These are phyloP conservation scores for Backusella parvicylindrica DNA, from an alignment of 192 early-diverging fungal genomes.

Conservation along the genomic window DNA sequence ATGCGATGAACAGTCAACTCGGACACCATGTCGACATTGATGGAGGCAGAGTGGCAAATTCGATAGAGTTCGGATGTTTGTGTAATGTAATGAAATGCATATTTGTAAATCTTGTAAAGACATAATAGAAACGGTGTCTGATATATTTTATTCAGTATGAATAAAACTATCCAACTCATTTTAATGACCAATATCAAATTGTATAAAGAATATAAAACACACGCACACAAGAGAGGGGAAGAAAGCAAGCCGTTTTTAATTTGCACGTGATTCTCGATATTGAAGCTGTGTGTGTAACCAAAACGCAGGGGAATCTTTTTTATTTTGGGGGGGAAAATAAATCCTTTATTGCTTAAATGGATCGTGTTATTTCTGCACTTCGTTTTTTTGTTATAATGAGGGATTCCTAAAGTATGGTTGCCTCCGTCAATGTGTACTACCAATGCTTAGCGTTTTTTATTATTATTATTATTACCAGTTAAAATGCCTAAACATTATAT, in stretches of 20 bases:
- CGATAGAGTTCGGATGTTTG: constrained; percentile 61
- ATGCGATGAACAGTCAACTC: constrained; percentile 2
- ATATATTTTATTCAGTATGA: constrained; percentile 49
- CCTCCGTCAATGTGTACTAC: neutral
- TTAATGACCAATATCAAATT: neutral
- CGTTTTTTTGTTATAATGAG: neutral
- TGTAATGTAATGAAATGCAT: constrained; percentile 44
- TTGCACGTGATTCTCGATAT: neutral
- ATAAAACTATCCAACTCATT: constrained; percentile 42
- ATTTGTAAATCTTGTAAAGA: constrained; percentile 56
- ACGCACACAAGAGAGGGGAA: neutral
- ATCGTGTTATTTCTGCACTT: neutral
- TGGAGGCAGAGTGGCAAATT: constrained; percentile 31
- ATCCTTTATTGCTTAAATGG: too few relatives aligned
- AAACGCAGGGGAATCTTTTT: neutral
- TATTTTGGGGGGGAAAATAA: too few relatives aligned
- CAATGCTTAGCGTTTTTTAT: neutral
- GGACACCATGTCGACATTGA: neutral
- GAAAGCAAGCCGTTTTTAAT: neutral
- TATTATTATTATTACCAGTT: neutral
- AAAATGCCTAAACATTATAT: neutral
- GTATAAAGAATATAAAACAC: neutral
- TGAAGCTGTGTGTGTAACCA: neutral
- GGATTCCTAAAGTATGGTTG: neutral
- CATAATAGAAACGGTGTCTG: constrained; percentile 44